Evolutionary conservation across 164 flowering plant genomes (phyloP), one percentile per base, ranked within the genome.

Genomic region (Nymphaea colorata): DNA sequence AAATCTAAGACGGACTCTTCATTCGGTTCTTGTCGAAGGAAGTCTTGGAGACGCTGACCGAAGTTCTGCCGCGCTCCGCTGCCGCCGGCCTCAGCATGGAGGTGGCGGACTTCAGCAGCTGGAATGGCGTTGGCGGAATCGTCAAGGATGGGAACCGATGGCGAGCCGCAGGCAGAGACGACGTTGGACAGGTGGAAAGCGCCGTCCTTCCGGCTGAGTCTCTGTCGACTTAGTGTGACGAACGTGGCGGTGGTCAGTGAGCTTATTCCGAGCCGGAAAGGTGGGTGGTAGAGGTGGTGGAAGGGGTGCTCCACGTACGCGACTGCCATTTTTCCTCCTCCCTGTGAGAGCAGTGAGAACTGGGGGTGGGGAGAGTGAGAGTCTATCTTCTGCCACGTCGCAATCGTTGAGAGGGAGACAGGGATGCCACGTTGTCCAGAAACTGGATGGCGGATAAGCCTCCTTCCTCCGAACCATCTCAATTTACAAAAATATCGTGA

Each of bases 1-100:
- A 68, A 76, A 16, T 82, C 74, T 59, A 76, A 81, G 14, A 78
- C 87, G 0, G 83, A 61, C 1, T 78, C 68, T 66, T 82, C 79
- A 6, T 78, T 82, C 59, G 68, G 61, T 5, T 79, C 77, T 74
- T 84, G 82, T 17, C 64, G 5, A 41, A 61, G 42, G 17, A 61
- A 41, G 12, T 5, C 18, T 17, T 17, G 64, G 36, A 61, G 6
- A 61, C 7, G 7, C 64, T 61, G 10, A 17, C n/a, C 42, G 41
- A 61, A 61, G 7, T 5, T 11, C 10, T 61, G 0, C 16, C 0
- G 64, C 8, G 12, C 12, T 51, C 14, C 14, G 57, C 3, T 2
- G 15, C 14, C 12, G 3, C 57, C 36, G 36, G 36, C 36, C 36
- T 25, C 36, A 25, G 36, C 36, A 25, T 25, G 57, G 14, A 51